Evolutionary conservation across 306 rosid species (phyloP).

Genomic region (Dicorynia guianensis): DNA sequence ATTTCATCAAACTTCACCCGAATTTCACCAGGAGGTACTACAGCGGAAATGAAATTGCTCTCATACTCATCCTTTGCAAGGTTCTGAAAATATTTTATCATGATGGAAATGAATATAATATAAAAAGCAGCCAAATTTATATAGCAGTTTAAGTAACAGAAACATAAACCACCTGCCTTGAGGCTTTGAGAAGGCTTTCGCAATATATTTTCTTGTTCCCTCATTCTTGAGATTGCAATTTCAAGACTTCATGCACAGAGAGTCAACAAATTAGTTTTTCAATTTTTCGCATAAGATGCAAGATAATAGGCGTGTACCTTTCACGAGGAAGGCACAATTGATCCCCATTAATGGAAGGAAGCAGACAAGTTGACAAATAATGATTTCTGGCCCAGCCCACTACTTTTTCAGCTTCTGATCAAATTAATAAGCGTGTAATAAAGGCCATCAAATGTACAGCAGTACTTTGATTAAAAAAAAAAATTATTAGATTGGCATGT

Average conservation of each 20-base stretch:
- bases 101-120: slow-evolving; percentile 26
- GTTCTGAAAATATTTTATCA: slow-evolving; percentile 60
- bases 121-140: slow-evolving; percentile 4
- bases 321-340: slow-evolving; percentile 77
- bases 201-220: slow-evolving; percentile 71
- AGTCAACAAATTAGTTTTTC: slow-evolving; percentile 39
- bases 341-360: slow-evolving; percentile 81
- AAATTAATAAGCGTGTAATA: slow-evolving; percentile 14
- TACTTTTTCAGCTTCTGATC: slow-evolving; percentile 92
- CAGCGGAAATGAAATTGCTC: slow-evolving; percentile 90
- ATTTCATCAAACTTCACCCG: slow-evolving; percentile 95
- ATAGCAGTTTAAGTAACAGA: slow-evolving; percentile 9
- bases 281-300: neutral
- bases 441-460: slow-evolving; percentile 7
- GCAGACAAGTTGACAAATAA: slow-evolving; percentile 73
- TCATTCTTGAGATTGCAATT: slow-evolving; percentile 81
- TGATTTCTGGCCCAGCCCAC: slow-evolving; percentile 97
- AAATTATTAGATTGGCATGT: slow-evolving; percentile 1
- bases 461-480: neutral
- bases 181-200: slow-evolving; percentile 82
- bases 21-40: slow-evolving; percentile 94
- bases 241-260: slow-evolving; percentile 72
- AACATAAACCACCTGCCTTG: slow-evolving; percentile 66
- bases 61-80: slow-evolving; percentile 97
- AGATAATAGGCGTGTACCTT: slow-evolving; percentile 62